Evolutionary conservation across 306 rosid species (phyloP), one percentile per base, ranked within the genome.

Genomic region (Ochetophila trinervis): DNA sequence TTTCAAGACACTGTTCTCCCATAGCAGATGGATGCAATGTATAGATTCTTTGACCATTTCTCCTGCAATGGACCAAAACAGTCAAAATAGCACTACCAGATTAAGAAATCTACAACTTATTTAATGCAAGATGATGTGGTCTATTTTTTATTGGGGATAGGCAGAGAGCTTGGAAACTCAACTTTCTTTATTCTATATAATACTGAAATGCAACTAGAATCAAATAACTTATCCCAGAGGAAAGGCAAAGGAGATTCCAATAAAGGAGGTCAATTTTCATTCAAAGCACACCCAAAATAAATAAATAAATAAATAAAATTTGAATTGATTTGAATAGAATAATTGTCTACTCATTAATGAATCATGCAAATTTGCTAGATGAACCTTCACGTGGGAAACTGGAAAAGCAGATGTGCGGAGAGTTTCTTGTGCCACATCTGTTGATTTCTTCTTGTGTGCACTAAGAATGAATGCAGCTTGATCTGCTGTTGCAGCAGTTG

Each of bases 401-500:
- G 83, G 83, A 65, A 79, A 79, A 65, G 71, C 65, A 13, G 83
- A 79, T 0, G 83, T 79, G 37, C 83, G 72, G 9, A 79, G 79
- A 47, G 83, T 79, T 56, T 79, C 83, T 62, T 79, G 83, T 5
- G 83, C 79, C 45, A 79, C 73, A 65, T 79, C 83, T 36, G 62
- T 69, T 44, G 70, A 69, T 58, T 65, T 79, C 61, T 48, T 74
- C 67, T 79, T 79, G 30, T 79, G 83, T 35, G 58, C 72, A 74
- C 83, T 79, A 27, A 79, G 83, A 34, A 79, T 79, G 66, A 79
- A 74, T 53, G 83, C 83, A 74, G 83, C 83, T 65, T 79, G 83
- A 70, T 79, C 83, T 32, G 72, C 52, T 30, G 83, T 79, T 11
- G 83, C 83, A 21, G 83, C 83, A 17, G 66, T 66, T 22, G 83